phyloP scores from a whole-genome alignment of 345 rosid species.

The Corchorus capsularis region DNA sequence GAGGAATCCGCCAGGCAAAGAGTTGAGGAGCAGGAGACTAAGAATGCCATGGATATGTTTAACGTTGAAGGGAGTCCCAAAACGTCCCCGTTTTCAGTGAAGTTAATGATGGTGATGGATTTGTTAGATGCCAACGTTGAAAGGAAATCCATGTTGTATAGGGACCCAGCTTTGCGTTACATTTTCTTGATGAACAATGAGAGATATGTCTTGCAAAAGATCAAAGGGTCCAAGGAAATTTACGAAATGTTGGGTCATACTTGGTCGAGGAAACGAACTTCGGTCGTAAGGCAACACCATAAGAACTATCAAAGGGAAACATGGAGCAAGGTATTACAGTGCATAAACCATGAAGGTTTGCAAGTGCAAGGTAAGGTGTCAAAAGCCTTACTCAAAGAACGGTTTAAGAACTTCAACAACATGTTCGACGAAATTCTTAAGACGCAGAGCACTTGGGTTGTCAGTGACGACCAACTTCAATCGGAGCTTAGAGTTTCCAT shows the following conservation, averaged over 20 bases:
- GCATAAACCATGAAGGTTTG: conserved; percentile 69
- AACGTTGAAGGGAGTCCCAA: conserved; percentile 28
- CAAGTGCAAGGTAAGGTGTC: conserved; percentile 61
- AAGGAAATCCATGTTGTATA: conserved; percentile 61
- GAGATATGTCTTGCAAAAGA: conserved; percentile 72
- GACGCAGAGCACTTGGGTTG: conserved; percentile 89
- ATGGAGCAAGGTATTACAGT: conserved; percentile 67
- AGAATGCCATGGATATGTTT: not conserved
- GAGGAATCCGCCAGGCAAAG: not conserved
- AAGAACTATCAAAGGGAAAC: conserved; percentile 85
- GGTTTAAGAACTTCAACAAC: conserved; percentile 72
- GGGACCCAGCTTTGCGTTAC: conserved; percentile 54
- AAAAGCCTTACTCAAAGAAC: conserved; percentile 71
- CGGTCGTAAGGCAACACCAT: conserved; percentile 73
- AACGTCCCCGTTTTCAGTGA: conserved; percentile 42
- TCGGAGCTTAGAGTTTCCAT: conserved; percentile 88
- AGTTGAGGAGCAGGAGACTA: not conserved
- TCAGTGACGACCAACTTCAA: conserved; percentile 81
- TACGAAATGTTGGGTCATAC: conserved; percentile 58
- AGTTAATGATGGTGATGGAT: conserved; percentile 62
- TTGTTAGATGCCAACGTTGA: conserved; percentile 66
- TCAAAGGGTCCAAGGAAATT: conserved; percentile 67
- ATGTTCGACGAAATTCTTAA: conserved; percentile 85
- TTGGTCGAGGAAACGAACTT: conserved; percentile 65
- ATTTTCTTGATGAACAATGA: conserved; percentile 96